Evolutionary conservation across 75 land plant genomes (phyloP).

Genomic region (Selaginella moellendorffii): DNA sequence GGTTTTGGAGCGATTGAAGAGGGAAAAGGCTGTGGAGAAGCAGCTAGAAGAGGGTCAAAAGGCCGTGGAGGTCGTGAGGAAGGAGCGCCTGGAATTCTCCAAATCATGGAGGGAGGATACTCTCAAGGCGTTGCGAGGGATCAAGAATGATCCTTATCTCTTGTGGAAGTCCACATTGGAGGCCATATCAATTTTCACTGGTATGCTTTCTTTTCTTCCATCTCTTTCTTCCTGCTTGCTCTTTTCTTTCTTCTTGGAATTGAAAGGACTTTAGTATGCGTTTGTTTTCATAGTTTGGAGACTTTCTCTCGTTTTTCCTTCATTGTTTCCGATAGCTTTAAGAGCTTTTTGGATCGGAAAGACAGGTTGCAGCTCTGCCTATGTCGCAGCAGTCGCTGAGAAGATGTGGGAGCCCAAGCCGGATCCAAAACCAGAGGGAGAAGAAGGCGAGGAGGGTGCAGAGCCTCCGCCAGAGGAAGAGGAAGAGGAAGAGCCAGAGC

Average conservation of each 20-base stretch:
- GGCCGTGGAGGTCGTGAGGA: not conserved
- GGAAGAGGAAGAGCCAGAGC: not conserved
- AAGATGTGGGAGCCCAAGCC: slow-evolving; percentile 7
- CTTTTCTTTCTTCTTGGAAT: too few species aligned
- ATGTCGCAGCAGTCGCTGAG: slow-evolving; percentile 7
- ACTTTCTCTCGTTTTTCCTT: too few species aligned
- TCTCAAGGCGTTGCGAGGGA: not conserved
- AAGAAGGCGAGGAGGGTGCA: slow-evolving; percentile 1
- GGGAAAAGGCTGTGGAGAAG: slow-evolving; percentile 4
- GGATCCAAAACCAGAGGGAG: slow-evolving; percentile 9
- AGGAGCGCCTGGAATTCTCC: not conserved
- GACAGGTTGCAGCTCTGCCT: slow-evolving; percentile 10
- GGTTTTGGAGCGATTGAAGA: not conserved
- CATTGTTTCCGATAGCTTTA: too few species aligned
- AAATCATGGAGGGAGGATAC: slow-evolving; percentile 1
- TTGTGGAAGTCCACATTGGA: slow-evolving; percentile 12
- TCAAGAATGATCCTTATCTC: slow-evolving; percentile 12
- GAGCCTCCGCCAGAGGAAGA: slow-evolving; percentile 3
- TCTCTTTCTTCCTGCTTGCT: too few species aligned
- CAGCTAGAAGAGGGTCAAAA: not conserved
- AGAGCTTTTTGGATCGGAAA: too few species aligned
- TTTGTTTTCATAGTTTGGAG: too few species aligned
- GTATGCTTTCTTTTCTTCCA: too few species aligned
- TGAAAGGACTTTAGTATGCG: too few species aligned
- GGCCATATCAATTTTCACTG: slow-evolving; percentile 9